A percentile compares a stretch with the other conserved stretches of the same genome.
These are phyloP conservation scores for Penicillium angulare DNA, from an alignment of 495 filamentous ascomycete species.

Conservation along the genomic window DNA sequence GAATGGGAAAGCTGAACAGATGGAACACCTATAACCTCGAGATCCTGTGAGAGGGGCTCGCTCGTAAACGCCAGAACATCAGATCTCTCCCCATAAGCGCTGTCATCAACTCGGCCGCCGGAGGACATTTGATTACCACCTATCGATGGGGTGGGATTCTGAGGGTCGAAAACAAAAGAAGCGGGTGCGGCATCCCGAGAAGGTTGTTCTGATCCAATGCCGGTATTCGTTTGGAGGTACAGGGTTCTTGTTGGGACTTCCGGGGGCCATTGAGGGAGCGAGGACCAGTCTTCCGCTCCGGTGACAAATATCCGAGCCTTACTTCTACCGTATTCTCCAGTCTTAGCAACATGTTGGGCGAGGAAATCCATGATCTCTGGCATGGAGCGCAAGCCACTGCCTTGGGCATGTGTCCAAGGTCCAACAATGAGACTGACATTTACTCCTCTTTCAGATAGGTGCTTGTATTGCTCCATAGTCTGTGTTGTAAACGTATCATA, in stretches of 20 bases:
- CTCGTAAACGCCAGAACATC: constrained; percentile 30
- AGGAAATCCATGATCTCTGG: constrained; percentile 20
- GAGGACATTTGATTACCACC: constrained; percentile 17
- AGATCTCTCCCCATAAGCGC: constrained; percentile 16
- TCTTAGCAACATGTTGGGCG: constrained; percentile 15
- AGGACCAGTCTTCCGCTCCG: constrained; percentile 15
- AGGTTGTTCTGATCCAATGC: constrained; percentile 7
- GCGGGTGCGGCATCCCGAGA: constrained; percentile 7
- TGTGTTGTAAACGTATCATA: constrained; percentile 24
- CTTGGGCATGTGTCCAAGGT: constrained; percentile 20
- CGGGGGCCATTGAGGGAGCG: constrained; percentile 18
- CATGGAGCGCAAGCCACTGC: constrained; percentile 12
- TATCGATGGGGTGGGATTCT: constrained; percentile 24
- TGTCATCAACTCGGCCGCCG: constrained; percentile 22
- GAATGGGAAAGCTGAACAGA: constrained; percentile 19
- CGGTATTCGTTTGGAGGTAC: constrained; percentile 17
- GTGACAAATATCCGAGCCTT: constrained; percentile 14
- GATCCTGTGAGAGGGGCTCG: constrained; percentile 19
- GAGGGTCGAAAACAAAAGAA: constrained; percentile 29
- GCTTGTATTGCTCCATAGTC: constrained; percentile 22
- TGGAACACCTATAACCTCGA: constrained; percentile 24
- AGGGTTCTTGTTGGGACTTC: constrained; percentile 3
- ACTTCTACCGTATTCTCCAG: constrained; percentile 9
- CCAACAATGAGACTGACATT: constrained; percentile 16
- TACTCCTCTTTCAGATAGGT: constrained; percentile 8